phyloP scores from a whole-genome alignment of 2,329 filamentous ascomycete species.

The Coleophoma cylindrospora region DNA sequence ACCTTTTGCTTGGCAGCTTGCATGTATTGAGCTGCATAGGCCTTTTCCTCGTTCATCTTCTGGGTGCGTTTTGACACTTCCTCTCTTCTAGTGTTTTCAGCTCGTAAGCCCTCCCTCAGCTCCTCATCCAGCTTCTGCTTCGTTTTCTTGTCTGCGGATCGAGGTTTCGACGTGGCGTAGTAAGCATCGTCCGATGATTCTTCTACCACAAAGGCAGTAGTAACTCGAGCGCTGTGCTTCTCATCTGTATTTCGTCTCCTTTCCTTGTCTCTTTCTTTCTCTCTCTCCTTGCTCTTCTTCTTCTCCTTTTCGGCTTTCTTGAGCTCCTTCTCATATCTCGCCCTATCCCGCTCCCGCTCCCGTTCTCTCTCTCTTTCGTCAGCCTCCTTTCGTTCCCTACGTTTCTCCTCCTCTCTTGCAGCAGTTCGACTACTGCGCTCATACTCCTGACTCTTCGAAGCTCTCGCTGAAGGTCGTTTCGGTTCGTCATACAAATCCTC shows the following conservation, averaged over 20 bases:
- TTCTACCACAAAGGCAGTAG: conserved; percentile 13
- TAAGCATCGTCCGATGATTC: conserved; percentile 20
- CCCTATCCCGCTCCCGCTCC: conserved; percentile 24
- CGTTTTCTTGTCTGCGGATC: conserved; percentile 16
- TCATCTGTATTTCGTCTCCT: conserved; percentile 30
- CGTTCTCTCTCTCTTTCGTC: conserved; percentile 21
- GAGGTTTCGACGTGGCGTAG: conserved; percentile 4
- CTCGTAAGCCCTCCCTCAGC: conserved; percentile 4
- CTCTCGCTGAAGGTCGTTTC: conserved; percentile 31
- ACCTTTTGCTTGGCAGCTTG: conserved; percentile 21
- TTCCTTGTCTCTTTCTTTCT: conserved; percentile 31
- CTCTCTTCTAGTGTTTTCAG: conserved; percentile 2
- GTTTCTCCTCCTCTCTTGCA: conserved; percentile 26
- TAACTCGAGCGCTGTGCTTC: conserved; percentile 14
- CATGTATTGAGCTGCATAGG: conserved; percentile 23
- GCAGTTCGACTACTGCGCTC: conserved; percentile 26
- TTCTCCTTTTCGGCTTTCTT: conserved; percentile 22
- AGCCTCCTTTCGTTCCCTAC: conserved; percentile 25
- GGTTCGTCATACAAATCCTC: conserved; percentile 45
- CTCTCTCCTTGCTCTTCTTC: conserved; percentile 23
- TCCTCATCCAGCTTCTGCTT: conserved; percentile 18
- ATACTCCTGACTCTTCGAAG: conserved; percentile 40
- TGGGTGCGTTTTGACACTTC: conserved; percentile 1
- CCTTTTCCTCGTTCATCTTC: conserved; percentile 16
- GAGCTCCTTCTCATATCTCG: conserved; percentile 24